Evolutionary conservation across 1,139 yeast genomes (phyloP).

Genomic region (Debaryomyces sp.): DNA sequence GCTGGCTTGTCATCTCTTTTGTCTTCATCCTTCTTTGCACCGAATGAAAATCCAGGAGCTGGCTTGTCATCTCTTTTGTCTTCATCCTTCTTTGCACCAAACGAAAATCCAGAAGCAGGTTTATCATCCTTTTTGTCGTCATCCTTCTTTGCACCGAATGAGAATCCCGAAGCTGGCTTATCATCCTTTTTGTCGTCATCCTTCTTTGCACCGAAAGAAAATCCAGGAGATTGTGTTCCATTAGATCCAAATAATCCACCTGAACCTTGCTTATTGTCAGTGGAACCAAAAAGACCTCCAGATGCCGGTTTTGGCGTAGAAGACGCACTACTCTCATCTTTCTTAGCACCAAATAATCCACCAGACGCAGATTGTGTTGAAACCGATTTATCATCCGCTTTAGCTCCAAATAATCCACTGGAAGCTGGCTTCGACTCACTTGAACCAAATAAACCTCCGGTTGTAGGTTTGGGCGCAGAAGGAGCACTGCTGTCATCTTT

Average conservation of each 20-base stretch:
- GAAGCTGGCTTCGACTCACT: conserved; percentile 7
- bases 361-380: conserved; percentile 7
- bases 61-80: conserved; percentile 19
- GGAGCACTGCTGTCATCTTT: conserved; percentile 14
- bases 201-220: conserved; percentile 10
- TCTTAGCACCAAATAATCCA: conserved; percentile 17
- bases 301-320: conserved; percentile 13
- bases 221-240: conserved; percentile 13
- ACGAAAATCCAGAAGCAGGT: conserved; percentile 19
- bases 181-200: conserved; percentile 19
- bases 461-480: conserved; percentile 13
- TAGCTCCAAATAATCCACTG: conserved; percentile 21
- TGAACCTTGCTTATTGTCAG: conserved; percentile 6
- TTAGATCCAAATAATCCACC: conserved; percentile 17
- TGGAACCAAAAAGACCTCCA: conserved; percentile 13
- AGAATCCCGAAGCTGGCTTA: conserved; percentile 7
- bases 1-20: conserved; percentile 15
- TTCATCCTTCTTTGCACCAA: conserved; percentile 29
- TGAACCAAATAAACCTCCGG: conserved; percentile 14
- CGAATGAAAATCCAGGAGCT: conserved; percentile 20
- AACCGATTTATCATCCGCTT: conserved; percentile 12
- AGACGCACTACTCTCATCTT: conserved; percentile 12
- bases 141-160: background rate
- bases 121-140: conserved; percentile 18
- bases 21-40: conserved; percentile 22